Evolutionary conservation across 441 rosid genomes (phyloP).

Genomic region (Populus trichocarpa): DNA sequence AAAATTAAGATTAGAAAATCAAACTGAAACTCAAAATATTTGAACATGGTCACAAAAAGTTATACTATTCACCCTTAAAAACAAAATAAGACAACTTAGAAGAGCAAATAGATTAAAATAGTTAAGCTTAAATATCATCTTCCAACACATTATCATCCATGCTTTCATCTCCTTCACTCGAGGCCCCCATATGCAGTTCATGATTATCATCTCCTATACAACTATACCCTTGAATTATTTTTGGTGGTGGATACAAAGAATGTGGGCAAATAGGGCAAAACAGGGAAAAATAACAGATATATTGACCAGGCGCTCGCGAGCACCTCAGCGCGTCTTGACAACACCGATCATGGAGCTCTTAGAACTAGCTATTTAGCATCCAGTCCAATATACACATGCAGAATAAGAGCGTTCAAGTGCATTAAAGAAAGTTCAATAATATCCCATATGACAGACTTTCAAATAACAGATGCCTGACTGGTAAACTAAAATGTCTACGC

Average conservation of each 20-base stretch:
- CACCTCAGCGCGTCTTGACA: not conserved
- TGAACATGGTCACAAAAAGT: too few relatives aligned
- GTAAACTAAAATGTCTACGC: not conserved
- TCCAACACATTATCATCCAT: not conserved
- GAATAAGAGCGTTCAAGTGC: not conserved
- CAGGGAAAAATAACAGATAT: not conserved
- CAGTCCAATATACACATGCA: not conserved
- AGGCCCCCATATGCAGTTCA: not conserved
- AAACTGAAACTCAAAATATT: too few relatives aligned
- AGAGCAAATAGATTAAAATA: too few relatives aligned
- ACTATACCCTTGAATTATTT: not conserved
- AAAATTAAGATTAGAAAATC: too few relatives aligned
- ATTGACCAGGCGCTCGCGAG: not conserved
- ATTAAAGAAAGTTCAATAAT: not conserved
- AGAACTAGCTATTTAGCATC: not conserved
- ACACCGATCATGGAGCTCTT: not conserved
- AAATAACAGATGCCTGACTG: not conserved
- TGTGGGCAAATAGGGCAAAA: not conserved
- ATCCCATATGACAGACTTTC: not conserved
- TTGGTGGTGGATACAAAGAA: not conserved
- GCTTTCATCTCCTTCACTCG: not conserved
- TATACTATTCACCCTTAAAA: too few relatives aligned
- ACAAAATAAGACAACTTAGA: too few relatives aligned
- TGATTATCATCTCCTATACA: not conserved
- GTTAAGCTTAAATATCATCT: not conserved